Evolutionary conservation across 495 filamentous ascomycete species (phyloP).

Genomic region (Xylaria palmicola): DNA sequence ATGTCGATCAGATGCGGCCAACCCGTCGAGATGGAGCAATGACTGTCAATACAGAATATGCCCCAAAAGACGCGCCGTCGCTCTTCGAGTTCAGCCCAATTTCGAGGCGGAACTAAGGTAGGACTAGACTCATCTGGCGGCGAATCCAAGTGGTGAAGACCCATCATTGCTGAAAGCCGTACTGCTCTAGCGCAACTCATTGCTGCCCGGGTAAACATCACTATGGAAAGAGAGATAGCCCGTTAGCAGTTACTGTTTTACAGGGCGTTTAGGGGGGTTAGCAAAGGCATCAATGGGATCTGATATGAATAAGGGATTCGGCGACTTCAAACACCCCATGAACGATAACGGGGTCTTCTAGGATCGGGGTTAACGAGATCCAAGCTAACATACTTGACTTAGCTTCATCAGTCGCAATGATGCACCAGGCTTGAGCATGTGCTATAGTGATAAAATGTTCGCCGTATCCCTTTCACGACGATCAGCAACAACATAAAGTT

Average conservation of each 20-base stretch:
- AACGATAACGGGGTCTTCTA: neutral
- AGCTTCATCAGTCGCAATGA: conserved; percentile 45
- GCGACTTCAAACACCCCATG: neutral
- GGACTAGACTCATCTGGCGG: conserved; percentile 34
- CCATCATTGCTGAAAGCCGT: conserved; percentile 46
- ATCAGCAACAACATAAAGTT: conserved; percentile 7
- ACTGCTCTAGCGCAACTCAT: conserved; percentile 44
- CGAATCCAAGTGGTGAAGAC: conserved; percentile 46
- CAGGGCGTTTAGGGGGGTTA: neutral
- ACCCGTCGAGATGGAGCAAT: conserved; percentile 46
- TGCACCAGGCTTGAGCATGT: conserved; percentile 48
- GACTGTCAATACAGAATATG: conserved; percentile 50
- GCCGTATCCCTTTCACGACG: conserved; percentile 32
- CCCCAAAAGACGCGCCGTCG: conserved; percentile 54
- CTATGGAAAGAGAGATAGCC: neutral
- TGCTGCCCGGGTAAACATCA: conserved; percentile 44
- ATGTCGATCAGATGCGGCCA: conserved; percentile 47
- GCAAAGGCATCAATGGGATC: neutral
- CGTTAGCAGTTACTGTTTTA: neutral
- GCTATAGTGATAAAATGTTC: conserved; percentile 47
- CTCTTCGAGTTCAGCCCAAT: conserved; percentile 53
- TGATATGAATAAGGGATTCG: neutral
- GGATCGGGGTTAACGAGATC: neutral
- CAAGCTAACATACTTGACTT: conserved; percentile 20
- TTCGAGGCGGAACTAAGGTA: conserved; percentile 36